Evolutionary conservation across 75 land plant species (phyloP).

Genomic region (Pseudotsuga menziesii): DNA sequence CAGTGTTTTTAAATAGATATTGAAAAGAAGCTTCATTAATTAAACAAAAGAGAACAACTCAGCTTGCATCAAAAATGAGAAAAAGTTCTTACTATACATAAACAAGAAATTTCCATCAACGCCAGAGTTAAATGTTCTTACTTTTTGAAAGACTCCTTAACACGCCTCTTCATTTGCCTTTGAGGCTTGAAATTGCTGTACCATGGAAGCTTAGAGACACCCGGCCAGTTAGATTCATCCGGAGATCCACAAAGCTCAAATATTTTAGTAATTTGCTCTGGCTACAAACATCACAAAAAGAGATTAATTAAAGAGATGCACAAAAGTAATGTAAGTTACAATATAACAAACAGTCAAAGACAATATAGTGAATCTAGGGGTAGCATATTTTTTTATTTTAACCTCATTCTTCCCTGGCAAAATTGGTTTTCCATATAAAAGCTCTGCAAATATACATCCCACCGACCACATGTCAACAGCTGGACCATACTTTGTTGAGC

Average conservation of each 20-base stretch:
- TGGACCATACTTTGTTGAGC: constrained; percentile 91
- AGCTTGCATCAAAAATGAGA: too few species aligned
- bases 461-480: constrained; percentile 99
- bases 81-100: too few species aligned
- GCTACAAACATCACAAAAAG: constrained; percentile 35
- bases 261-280: constrained; percentile 81
- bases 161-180: constrained; percentile 66
- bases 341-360: background rate
- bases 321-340: background rate
- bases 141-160: constrained; percentile 80
- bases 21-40: too few species aligned
- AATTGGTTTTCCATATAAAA: constrained; percentile 89
- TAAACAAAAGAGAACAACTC: too few species aligned
- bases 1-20: too few species aligned
- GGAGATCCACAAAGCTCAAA: constrained; percentile 95
- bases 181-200: constrained; percentile 83
- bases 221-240: constrained; percentile 92
- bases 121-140: constrained; percentile 22
- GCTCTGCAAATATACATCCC: constrained; percentile 98
- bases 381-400: background rate
- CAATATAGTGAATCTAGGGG: too few species aligned
- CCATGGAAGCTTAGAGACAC: constrained; percentile 84
- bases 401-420: constrained; percentile 98
- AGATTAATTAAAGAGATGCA: background rate
- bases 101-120: too few species aligned